These are phyloP conservation scores for Penicillium sp. DNA, from an alignment of 2,329 filamentous ascomycete genomes.

Conservation along the genomic window DNA sequence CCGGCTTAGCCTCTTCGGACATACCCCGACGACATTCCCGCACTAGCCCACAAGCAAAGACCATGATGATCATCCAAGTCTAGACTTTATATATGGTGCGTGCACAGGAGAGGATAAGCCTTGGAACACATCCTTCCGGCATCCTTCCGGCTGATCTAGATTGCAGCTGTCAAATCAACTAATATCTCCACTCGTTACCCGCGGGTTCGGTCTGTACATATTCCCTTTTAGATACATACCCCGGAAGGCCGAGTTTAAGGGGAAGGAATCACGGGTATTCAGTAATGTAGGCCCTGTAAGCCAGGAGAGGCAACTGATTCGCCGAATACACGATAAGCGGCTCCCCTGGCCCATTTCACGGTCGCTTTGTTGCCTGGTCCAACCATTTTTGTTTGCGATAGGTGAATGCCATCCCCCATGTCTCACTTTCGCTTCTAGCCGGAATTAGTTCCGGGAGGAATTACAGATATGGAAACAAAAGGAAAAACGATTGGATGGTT, in stretches of 20 bases:
- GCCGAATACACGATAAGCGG: background rate
- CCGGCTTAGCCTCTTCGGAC: background rate
- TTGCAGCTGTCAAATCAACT: background rate
- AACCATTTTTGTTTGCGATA: background rate
- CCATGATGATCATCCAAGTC: background rate
- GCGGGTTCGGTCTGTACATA: background rate
- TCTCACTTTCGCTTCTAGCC: background rate
- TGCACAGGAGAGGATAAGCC: background rate
- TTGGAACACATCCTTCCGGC: too few species aligned
- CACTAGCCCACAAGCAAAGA: background rate
- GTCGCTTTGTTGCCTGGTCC: background rate
- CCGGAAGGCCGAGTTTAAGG: too few species aligned
- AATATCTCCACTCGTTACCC: background rate
- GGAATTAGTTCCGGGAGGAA: background rate
- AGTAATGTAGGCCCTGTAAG: too few species aligned
- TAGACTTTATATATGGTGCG: background rate
- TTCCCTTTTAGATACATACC: too few species aligned
- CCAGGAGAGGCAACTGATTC: background rate
- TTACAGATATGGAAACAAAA: background rate
- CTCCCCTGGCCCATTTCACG: background rate
- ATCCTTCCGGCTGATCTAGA: too few species aligned
- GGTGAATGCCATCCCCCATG: background rate
- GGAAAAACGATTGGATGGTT: background rate
- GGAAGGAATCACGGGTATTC: too few species aligned
- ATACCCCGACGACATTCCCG: background rate